Percentiles rank a stretch among this genome's conserved stretches.
Conservation (phyloP, 208 protist species). For the Strigomonas galati region DNA sequence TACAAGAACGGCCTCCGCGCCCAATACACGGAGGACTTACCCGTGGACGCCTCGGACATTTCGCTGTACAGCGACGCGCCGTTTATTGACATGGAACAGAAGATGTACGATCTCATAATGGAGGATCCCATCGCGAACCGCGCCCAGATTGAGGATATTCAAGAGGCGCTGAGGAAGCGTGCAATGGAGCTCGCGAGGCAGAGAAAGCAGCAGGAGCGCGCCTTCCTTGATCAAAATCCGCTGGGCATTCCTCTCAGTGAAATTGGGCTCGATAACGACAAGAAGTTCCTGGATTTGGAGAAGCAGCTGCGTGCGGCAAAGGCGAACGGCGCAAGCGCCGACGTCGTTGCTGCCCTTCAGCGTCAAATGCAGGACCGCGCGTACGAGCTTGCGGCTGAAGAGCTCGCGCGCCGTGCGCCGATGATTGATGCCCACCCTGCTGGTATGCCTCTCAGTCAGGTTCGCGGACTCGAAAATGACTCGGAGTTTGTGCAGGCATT, state of each 20-base stretch:
- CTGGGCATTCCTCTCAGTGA: conserved; percentile 36
- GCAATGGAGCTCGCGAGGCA: conserved; percentile 31
- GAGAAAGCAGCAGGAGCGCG: conserved; percentile 19
- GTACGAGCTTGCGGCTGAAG: conserved; percentile 40
- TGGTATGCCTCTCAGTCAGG: conserved; percentile 53
- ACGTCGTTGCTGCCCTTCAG: conserved; percentile 12
- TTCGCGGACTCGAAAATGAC: conserved; percentile 39
- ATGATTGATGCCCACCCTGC: conserved; percentile 29
- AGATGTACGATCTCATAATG: conserved; percentile 32
- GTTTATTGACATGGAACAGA: conserved; percentile 49
- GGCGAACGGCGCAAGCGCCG: background rate
- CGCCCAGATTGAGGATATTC: conserved; percentile 34
- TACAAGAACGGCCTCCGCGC: conserved; percentile 29
- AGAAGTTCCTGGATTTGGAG: conserved; percentile 33
- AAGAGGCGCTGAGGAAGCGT: conserved; percentile 40
- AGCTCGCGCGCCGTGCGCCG: conserved; percentile 25
- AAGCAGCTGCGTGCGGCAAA: conserved; percentile 15
- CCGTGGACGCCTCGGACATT: conserved; percentile 20
- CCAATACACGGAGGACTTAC: conserved; percentile 29
- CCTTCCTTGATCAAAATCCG: conserved; percentile 39
- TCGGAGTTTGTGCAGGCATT: conserved; percentile 20
- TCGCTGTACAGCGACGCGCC: conserved; percentile 32
- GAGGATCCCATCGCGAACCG: conserved; percentile 31
- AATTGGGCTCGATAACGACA: conserved; percentile 32
- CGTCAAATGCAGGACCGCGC: conserved; percentile 39